These are phyloP conservation scores for Phoma sp. DNA, from an alignment of 2,329 filamentous ascomycete genomes.

Conservation along the genomic window DNA sequence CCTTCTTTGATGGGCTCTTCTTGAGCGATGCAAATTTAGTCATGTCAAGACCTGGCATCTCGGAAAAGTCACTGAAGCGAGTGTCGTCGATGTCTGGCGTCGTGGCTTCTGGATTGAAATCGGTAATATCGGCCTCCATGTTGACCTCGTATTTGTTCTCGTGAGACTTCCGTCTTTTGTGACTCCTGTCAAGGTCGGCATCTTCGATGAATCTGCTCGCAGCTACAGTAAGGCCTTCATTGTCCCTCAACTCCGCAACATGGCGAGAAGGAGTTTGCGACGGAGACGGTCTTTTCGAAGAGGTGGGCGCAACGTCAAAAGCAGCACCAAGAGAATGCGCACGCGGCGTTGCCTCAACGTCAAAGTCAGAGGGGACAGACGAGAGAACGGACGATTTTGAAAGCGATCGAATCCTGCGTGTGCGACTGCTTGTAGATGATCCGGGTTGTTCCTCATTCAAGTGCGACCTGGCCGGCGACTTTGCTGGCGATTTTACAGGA, in stretches of 20 bases:
- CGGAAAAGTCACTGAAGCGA: conserved; percentile 86
- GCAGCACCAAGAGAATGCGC: conserved; percentile 19
- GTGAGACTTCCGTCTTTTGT: conserved; percentile 30
- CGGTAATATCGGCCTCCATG: conserved; percentile 34
- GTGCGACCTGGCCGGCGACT: conserved; percentile 28
- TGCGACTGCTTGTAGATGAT: conserved; percentile 34
- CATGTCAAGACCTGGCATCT: conserved; percentile 76
- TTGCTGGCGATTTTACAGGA: conserved; percentile 21
- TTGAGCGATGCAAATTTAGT: conserved; percentile 79
- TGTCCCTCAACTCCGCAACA: conserved; percentile 38
- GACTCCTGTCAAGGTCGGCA: conserved; percentile 29
- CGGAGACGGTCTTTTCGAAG: conserved; percentile 27
- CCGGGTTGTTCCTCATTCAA: conserved; percentile 27
- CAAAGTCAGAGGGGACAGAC: conserved; percentile 23
- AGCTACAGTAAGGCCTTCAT: conserved; percentile 48
- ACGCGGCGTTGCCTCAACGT: conserved; percentile 22
- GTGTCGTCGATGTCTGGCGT: conserved; percentile 65
- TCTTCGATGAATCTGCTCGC: conserved; percentile 43
- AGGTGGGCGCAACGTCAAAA: conserved; percentile 22
- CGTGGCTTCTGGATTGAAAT: conserved; percentile 41
- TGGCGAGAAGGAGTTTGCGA: conserved; percentile 23
- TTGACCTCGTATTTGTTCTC: conserved; percentile 30
- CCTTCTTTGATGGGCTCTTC: conserved; percentile 50
- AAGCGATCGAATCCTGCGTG: conserved; percentile 37
- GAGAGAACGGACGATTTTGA: conserved; percentile 34